Base-by-base conservation (phyloP, 805 yeast species). In the Wickerhamomyces rabaulensis region DNA sequence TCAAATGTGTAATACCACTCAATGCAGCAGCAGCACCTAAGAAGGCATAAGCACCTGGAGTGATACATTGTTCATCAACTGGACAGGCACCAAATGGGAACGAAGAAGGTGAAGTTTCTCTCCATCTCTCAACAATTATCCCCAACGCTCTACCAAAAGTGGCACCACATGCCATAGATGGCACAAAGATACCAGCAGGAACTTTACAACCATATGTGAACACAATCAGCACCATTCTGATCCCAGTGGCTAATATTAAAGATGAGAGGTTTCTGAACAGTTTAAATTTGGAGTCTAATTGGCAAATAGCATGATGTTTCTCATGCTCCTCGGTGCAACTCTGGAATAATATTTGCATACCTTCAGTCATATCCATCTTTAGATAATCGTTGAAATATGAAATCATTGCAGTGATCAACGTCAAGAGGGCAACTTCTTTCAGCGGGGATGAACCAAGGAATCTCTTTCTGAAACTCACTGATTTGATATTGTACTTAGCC, bases 171-270 rank as follows among this genome's bases (percentile, higher is more conserved):
- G 96, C 91, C 95, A 94, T 88, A 2, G 96, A 87, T 3, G 99
- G 99, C 45, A 94, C 95, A 66, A 94, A 85, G 6, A 92, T 88
- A 15, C 99, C 99, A n/a, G 97, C 95, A 0, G 99, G 99, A 0
- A 92, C 91, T 65, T 85, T 89, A 51, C 90, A 82, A 3, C 97
- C 97, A 63, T 95, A 94, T 0, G 98, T 85, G 15, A 94, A 72
- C 23, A 90, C 77, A 23, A 94, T 87, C 42, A 94, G 72, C 0
- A 74, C 52, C 69, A 83, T 79, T 46, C 99, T 73, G 5, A 88
- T 66, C 0, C 80, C 52, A 0, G 96, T 85, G 0, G 97, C 97
- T 43, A 78, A 69, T 0, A 76, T 45, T 19, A 94, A 71, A 0
- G 91, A 75, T 1, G 73, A 52, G 4, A 87, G 56, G 3, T 79